These are phyloP conservation scores for Lipomyces yamadae DNA, from an alignment of 805 yeast genomes.

Conservation along the genomic window DNA sequence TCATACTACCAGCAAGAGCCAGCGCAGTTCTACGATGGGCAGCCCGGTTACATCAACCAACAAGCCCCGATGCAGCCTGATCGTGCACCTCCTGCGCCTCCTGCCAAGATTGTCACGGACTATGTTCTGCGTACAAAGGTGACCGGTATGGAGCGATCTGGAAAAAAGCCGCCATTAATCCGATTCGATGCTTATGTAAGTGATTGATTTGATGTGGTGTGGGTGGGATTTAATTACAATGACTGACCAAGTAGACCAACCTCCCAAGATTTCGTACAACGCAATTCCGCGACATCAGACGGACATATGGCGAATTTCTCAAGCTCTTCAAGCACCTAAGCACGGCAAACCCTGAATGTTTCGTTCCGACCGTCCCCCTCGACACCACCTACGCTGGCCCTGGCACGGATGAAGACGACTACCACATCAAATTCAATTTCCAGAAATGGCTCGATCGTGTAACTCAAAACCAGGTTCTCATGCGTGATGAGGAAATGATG, in stretches of 20 bases:
- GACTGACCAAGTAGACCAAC: constrained; percentile 50
- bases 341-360: constrained; percentile 85
- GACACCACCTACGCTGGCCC: constrained; percentile 77
- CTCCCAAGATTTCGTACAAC: constrained; percentile 77
- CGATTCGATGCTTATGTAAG: constrained; percentile 63
- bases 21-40: constrained; percentile 12
- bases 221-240: not conserved
- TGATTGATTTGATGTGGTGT: constrained; percentile 3
- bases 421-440: constrained; percentile 59
- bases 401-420: constrained; percentile 80
- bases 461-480: constrained; percentile 72
- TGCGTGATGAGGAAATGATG: constrained; percentile 85
- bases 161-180: constrained; percentile 77
- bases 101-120: constrained; percentile 38
- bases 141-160: constrained; percentile 71
- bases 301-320: constrained; percentile 78
- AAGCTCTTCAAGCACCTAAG: constrained; percentile 77
- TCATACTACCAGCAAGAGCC: constrained; percentile 25
- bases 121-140: constrained; percentile 54
- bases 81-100: constrained; percentile 23
- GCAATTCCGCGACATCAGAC: constrained; percentile 70
- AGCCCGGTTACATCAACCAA: constrained; percentile 23
- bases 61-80: not conserved
- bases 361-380: constrained; percentile 85
- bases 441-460: constrained; percentile 89